Conservation (phyloP, 2,329 filamentous ascomycete genomes). For the Pseudogymnoascus destructans region DNA sequence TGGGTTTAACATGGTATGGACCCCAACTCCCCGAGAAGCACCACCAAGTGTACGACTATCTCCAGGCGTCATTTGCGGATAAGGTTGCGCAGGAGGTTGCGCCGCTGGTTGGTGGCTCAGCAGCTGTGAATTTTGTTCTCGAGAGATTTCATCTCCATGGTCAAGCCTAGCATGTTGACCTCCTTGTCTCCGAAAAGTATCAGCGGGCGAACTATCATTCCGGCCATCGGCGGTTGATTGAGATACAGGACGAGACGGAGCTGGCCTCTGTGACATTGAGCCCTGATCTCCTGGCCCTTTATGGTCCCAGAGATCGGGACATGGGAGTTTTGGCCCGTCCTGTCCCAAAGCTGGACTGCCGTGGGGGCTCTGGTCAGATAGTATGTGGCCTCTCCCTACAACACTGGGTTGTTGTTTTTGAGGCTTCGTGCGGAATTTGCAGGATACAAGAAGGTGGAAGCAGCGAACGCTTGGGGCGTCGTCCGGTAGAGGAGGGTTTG, state of each 20-base stretch:
- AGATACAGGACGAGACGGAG: constrained; percentile 43
- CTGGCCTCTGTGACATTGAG: constrained; percentile 51
- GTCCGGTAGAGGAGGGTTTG: constrained; percentile 26
- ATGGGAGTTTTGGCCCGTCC: constrained; percentile 36
- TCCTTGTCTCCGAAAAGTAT: background rate
- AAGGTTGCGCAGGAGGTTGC: constrained; percentile 13
- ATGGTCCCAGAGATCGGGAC: constrained; percentile 39
- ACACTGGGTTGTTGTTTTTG: constrained; percentile 15
- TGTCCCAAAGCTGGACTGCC: background rate
- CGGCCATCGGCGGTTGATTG: constrained; percentile 28
- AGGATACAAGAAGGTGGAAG: constrained; percentile 13
- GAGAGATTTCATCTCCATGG: background rate
- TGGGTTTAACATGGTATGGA: constrained; percentile 28
- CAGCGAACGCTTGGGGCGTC: constrained; percentile 15
- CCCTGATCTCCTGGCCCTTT: constrained; percentile 42
- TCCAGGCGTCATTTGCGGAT: constrained; percentile 17
- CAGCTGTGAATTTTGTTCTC: background rate
- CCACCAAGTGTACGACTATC: constrained; percentile 12
- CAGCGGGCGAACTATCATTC: constrained; percentile 11
- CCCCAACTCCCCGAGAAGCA: constrained; percentile 24
- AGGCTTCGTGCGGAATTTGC: constrained; percentile 9
- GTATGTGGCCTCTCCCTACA: constrained; percentile 17
- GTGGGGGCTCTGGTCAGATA: constrained; percentile 15
- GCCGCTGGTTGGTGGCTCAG: background rate
- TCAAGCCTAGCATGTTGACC: background rate